Conservation (phyloP, 2,329 filamentous ascomycete species). For the Pseudocercospora musae region DNA sequence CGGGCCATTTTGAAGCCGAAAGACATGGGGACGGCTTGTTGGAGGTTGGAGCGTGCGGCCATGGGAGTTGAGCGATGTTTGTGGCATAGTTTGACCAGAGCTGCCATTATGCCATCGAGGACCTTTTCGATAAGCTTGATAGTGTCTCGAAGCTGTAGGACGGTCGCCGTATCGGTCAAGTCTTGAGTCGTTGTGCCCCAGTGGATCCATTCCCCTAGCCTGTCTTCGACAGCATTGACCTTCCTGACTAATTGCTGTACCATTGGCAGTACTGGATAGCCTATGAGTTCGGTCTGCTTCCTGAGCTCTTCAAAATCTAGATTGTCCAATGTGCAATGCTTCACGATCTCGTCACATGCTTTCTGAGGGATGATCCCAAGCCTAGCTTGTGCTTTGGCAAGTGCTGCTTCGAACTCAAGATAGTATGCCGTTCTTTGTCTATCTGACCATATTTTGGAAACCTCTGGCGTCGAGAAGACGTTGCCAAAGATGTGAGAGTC, state of each 20-base stretch:
- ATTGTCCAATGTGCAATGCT: slow-evolving; percentile 23
- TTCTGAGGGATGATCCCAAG: slow-evolving; percentile 32
- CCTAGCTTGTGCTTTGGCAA: slow-evolving; percentile 30
- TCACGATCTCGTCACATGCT: slow-evolving; percentile 30
- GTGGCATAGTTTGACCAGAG: slow-evolving; percentile 20
- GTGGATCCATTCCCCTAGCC: slow-evolving; percentile 31
- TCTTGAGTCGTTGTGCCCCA: slow-evolving; percentile 34
- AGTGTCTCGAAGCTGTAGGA: slow-evolving; percentile 31
- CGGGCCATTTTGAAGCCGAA: slow-evolving; percentile 33
- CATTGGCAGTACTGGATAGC: slow-evolving; percentile 30
- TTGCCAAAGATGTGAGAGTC: slow-evolving; percentile 33
- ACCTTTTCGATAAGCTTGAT: slow-evolving; percentile 21
- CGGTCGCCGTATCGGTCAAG: slow-evolving; percentile 30
- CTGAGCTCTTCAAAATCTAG: slow-evolving; percentile 27
- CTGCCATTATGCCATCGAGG: slow-evolving; percentile 21
- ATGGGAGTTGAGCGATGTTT: slow-evolving; percentile 28
- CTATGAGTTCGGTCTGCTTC: slow-evolving; percentile 28
- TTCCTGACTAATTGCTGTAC: slow-evolving; percentile 30
- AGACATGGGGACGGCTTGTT: slow-evolving; percentile 33
- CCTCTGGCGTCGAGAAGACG: slow-evolving; percentile 29
- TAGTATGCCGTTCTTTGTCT: slow-evolving; percentile 29
- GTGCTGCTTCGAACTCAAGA: slow-evolving; percentile 31
- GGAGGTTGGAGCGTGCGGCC: slow-evolving; percentile 31
- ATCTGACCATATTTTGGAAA: slow-evolving; percentile 31
- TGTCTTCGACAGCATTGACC: slow-evolving; percentile 26